These are phyloP conservation scores for Hypomontagnella monticulosa DNA, from an alignment of 495 filamentous ascomycete species.

Conservation along the genomic window DNA sequence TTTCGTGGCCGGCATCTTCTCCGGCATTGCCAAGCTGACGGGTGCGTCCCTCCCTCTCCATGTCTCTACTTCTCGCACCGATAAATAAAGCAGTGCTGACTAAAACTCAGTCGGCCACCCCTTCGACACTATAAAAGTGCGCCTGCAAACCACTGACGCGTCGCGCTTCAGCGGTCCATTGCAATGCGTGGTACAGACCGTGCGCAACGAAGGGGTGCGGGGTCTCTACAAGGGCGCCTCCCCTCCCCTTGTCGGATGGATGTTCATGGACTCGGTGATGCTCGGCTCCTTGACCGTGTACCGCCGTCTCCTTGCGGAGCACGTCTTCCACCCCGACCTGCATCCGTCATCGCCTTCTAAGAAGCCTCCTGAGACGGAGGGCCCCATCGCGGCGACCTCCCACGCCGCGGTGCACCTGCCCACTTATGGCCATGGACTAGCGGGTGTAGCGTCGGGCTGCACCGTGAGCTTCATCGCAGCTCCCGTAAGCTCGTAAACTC, in stretches of 20 bases:
- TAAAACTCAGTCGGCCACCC: slow-evolving; percentile 58
- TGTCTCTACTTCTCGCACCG: background rate
- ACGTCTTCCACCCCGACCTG: slow-evolving; percentile 70
- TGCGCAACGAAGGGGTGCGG: slow-evolving; percentile 79
- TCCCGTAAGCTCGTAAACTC: slow-evolving; percentile 57
- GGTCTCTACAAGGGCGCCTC: slow-evolving; percentile 92
- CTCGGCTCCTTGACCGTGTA: slow-evolving; percentile 91
- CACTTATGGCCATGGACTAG: slow-evolving; percentile 81
- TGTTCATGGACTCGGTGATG: slow-evolving; percentile 98
- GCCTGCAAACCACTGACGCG: slow-evolving; percentile 85
- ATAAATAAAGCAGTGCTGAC: background rate
- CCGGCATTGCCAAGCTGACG: slow-evolving; percentile 87
- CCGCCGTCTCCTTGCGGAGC: slow-evolving; percentile 78
- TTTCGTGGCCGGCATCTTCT: slow-evolving; percentile 94
- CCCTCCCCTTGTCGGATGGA: slow-evolving; percentile 93
- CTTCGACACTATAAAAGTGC: slow-evolving; percentile 97
- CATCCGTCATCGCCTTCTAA: slow-evolving; percentile 50
- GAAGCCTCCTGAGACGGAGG: slow-evolving; percentile 23
- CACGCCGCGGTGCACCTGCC: slow-evolving; percentile 65
- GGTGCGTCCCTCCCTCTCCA: slow-evolving; percentile 61
- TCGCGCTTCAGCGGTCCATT: slow-evolving; percentile 84
- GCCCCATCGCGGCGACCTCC: slow-evolving; percentile 27
- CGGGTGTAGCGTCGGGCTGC: slow-evolving; percentile 84
- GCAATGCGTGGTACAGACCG: slow-evolving; percentile 83
- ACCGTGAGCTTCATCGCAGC: slow-evolving; percentile 93